A percentile compares a stretch with the other conserved stretches of the same genome.
Evolutionary conservation across 192 early-diverging fungal genomes (phyloP).

Genomic region (Entomortierella parvispora): DNA sequence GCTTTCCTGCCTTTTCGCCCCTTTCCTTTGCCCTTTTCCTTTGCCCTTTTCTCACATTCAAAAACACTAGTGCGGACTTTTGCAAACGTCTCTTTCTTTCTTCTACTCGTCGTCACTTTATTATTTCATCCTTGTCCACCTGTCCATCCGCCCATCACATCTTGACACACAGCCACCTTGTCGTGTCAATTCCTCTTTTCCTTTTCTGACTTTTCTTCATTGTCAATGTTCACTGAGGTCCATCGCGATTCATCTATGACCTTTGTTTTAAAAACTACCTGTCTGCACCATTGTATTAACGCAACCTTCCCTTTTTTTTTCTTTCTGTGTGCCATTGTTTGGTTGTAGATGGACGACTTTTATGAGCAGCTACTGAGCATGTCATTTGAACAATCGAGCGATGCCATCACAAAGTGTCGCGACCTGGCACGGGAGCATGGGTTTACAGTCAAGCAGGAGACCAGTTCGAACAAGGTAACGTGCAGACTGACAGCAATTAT

Average conservation of each 20-base stretch:
- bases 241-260: not conserved
- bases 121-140: not conserved
- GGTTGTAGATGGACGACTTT: constrained; percentile 61
- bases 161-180: too few relatives aligned
- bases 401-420: constrained; percentile 58
- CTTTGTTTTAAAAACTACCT: not conserved
- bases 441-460: constrained; percentile 68
- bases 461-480: constrained; percentile 65
- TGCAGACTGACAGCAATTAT: not conserved
- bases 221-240: not conserved
- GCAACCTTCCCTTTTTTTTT: not conserved
- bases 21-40: not conserved
- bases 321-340: not conserved
- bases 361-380: constrained; percentile 59
- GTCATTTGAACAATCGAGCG: constrained; percentile 55
- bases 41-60: too few relatives aligned
- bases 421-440: constrained; percentile 58
- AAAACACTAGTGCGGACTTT: too few relatives aligned
- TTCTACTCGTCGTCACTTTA: not conserved
- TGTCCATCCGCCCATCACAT: not conserved
- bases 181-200: too few relatives aligned
- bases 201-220: not conserved
- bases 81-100: constrained; percentile 1
- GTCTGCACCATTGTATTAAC: constrained; percentile 8
- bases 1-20: not conserved